Evolutionary conservation across 2,329 filamentous ascomycete genomes (phyloP).

Genomic region (Paecilomyces fulvus): DNA sequence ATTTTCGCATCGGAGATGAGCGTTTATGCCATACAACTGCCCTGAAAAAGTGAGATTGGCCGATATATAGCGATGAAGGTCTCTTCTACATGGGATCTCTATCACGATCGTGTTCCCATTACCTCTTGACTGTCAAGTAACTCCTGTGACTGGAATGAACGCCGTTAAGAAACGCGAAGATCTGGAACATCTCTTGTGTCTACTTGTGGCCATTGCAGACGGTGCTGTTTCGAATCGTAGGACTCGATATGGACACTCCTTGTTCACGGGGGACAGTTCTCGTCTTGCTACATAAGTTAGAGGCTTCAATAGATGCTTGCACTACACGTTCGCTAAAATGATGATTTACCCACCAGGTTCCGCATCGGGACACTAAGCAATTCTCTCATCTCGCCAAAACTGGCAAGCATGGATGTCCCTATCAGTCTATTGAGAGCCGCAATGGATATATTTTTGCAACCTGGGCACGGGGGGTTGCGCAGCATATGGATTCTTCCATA

Average conservation of each 20-base stretch:
- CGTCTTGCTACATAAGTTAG: not conserved
- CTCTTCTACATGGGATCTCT: not conserved
- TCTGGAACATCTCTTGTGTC: not conserved
- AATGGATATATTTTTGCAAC: not conserved
- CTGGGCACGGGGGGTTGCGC: not conserved
- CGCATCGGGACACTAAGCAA: not conserved
- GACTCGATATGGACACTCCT: not conserved
- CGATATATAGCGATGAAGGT: not conserved
- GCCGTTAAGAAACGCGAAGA: not conserved
- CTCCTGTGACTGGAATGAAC: too few relatives aligned
- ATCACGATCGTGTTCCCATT: not conserved
- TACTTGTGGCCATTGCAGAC: not conserved
- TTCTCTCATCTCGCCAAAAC: not conserved
- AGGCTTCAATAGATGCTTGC: not conserved
- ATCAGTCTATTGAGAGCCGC: not conserved
- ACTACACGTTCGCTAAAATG: not conserved
- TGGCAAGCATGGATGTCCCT: not conserved
- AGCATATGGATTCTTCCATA: too few relatives aligned
- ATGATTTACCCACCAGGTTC: not conserved
- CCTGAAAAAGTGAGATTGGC: not conserved
- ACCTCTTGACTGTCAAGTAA: not conserved
- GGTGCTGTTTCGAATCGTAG: not conserved
- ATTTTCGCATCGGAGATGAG: not conserved
- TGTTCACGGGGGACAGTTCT: not conserved
- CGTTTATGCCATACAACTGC: not conserved